phyloP scores from a whole-genome alignment of 768 basidiomycete species.

The Agaricus subrufescens region DNA sequence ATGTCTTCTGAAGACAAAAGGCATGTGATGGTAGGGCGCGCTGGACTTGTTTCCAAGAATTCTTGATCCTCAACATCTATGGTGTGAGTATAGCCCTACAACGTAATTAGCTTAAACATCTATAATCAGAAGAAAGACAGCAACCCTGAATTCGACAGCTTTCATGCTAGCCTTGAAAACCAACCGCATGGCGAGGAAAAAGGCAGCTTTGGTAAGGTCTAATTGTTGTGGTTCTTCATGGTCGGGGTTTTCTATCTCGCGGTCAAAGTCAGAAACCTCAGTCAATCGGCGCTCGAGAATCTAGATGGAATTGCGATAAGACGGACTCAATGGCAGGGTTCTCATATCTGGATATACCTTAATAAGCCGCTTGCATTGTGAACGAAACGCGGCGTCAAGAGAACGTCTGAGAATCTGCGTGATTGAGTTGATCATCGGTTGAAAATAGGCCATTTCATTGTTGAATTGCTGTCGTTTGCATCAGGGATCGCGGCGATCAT shows the following conservation, averaged over 20 bases:
- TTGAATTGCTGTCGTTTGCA: slow-evolving; percentile 47
- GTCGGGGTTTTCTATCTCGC: neutral
- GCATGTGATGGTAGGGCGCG: neutral
- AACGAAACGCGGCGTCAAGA: slow-evolving; percentile 38
- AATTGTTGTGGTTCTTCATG: neutral
- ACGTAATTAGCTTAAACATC: slow-evolving; percentile 6
- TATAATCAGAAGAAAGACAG: neutral
- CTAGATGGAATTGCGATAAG: neutral
- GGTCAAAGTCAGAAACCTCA: neutral
- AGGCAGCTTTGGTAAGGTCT: slow-evolving; percentile 21
- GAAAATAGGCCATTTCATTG: slow-evolving; percentile 43
- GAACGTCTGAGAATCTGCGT: slow-evolving; percentile 50
- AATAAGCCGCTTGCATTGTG: slow-evolving; percentile 36
- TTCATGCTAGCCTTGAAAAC: slow-evolving; percentile 38
- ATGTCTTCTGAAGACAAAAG: neutral
- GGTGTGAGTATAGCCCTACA: slow-evolving; percentile 10
- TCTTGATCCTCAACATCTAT: slow-evolving; percentile 6
- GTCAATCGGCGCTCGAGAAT: slow-evolving; percentile 13
- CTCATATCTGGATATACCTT: slow-evolving; percentile 32
- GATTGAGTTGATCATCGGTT: slow-evolving; percentile 46
- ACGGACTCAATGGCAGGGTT: neutral
- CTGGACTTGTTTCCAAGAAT: neutral
- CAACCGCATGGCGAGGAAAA: slow-evolving; percentile 39
- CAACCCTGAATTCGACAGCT: slow-evolving; percentile 44
- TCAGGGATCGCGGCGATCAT: neutral